Evolutionary conservation across 2,329 filamentous ascomycete genomes (phyloP).

Genomic region (Zymoseptoria crescenta): DNA sequence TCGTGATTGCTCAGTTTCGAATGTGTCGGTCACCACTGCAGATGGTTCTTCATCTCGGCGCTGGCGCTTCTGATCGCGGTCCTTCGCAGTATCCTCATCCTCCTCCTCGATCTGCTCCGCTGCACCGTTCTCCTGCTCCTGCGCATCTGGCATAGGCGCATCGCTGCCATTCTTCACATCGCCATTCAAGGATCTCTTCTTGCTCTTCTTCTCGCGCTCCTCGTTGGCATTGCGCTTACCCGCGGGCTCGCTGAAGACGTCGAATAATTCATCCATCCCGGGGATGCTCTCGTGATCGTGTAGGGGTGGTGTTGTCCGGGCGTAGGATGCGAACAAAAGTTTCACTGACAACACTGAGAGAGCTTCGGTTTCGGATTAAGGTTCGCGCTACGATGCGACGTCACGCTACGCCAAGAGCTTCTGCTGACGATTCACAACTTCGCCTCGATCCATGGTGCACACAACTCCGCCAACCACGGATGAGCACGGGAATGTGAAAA

Average conservation of each 20-base stretch:
- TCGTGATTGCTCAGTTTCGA: constrained; percentile 89
- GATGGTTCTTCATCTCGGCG: constrained; percentile 58
- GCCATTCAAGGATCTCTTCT: constrained; percentile 82
- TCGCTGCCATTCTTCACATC: constrained; percentile 53
- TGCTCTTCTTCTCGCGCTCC: constrained; percentile 43
- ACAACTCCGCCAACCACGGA: not conserved
- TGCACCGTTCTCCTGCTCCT: constrained; percentile 7
- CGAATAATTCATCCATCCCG: constrained; percentile 25
- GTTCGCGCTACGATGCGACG: not conserved
- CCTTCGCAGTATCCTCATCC: constrained; percentile 38
- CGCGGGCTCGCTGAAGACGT: constrained; percentile 28
- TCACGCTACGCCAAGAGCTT: not conserved
- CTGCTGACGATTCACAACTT: not conserved
- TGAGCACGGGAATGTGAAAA: not conserved
- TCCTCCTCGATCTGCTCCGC: constrained; percentile 31
- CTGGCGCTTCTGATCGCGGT: constrained; percentile 55
- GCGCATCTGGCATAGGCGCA: constrained; percentile 39
- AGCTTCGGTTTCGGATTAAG: not conserved
- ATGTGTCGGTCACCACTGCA: constrained; percentile 83
- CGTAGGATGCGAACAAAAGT: not conserved
- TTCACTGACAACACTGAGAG: not conserved
- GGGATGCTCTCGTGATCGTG: not conserved
- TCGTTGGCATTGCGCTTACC: constrained; percentile 6
- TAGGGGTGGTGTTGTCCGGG: not conserved
- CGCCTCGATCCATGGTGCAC: not conserved